These are phyloP conservation scores for Arctium lappa DNA, from an alignment of 129 eudicot genomes.

Conservation along the genomic window DNA sequence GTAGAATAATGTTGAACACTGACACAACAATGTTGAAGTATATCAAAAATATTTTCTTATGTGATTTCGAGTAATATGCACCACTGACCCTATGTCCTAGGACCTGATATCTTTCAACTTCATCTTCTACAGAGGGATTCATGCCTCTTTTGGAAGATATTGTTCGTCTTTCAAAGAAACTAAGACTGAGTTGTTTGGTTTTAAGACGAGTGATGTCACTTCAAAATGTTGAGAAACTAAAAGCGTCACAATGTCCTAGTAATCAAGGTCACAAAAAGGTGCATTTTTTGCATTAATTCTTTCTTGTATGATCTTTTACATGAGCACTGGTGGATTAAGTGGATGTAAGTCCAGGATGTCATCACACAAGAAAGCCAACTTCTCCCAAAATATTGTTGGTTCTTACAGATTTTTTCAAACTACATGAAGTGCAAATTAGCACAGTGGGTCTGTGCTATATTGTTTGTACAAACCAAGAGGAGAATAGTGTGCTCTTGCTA, in stretches of 20 bases:
- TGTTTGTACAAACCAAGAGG: too few relatives aligned
- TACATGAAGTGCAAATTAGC: too few relatives aligned
- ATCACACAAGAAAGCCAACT: not conserved
- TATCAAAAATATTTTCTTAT: not conserved
- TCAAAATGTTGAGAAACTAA: not conserved
- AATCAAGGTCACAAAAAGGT: not conserved
- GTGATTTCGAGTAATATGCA: not conserved
- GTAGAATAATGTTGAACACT: not conserved
- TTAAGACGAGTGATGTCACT: too few relatives aligned
- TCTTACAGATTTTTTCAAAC: too few relatives aligned
- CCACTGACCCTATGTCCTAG: not conserved
- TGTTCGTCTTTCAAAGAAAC: too few relatives aligned
- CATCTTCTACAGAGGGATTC: too few relatives aligned
- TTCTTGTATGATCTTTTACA: too few relatives aligned
- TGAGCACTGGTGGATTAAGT: not conserved
- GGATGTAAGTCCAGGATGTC: not conserved
- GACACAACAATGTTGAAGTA: not conserved
- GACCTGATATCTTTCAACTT: not conserved
- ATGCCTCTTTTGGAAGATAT: not conserved
- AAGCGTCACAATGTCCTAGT: not conserved
- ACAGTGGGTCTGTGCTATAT: too few relatives aligned
- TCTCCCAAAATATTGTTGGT: too few relatives aligned
- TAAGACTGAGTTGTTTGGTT: not conserved
- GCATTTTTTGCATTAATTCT: not conserved
- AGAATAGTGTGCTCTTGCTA: too few relatives aligned